phyloP scores from a whole-genome alignment of 176 grass and related monocot species.

The Rhynchospora tenuis region DNA sequence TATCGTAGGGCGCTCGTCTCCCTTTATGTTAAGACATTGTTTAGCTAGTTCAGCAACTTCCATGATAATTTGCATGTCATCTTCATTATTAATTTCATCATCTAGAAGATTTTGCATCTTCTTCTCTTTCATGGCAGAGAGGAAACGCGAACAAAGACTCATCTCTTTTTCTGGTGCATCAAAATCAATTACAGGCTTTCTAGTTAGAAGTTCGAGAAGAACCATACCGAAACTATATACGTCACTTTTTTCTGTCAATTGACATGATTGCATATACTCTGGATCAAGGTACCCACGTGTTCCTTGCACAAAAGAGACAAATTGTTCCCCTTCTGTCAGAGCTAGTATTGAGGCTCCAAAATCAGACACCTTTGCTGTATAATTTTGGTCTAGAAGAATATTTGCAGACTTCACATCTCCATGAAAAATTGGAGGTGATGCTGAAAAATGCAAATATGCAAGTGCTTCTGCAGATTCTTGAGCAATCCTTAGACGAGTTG shows the following conservation, averaged over 20 bases:
- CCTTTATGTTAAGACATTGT: slow-evolving; percentile 27
- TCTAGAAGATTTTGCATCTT: neutral
- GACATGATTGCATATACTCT: slow-evolving; percentile 38
- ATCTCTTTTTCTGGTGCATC: neutral
- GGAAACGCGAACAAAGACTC: slow-evolving; percentile 23
- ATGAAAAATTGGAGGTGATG: slow-evolving; percentile 2
- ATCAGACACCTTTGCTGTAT: neutral
- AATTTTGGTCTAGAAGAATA: slow-evolving; percentile 26
- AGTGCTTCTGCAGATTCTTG: too few species aligned
- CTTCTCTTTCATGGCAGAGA: slow-evolving; percentile 17
- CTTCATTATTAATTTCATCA: slow-evolving; percentile 10
- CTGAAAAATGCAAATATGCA: too few species aligned
- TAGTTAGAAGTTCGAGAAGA: slow-evolving; percentile 20
- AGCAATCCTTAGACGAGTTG: neutral
- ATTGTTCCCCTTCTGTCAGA: slow-evolving; percentile 20
- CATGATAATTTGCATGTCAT: neutral
- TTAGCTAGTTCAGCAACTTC: slow-evolving; percentile 6
- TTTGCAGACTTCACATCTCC: slow-evolving; percentile 40
- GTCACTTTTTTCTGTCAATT: neutral
- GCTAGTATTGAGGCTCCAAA: slow-evolving; percentile 32
- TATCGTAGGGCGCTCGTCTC: slow-evolving; percentile 18
- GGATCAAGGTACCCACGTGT: slow-evolving; percentile 40
- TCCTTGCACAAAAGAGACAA: slow-evolving; percentile 36
- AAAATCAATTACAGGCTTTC: slow-evolving; percentile 21
- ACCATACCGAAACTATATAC: too few species aligned